Base-by-base conservation (phyloP, 768 basidiomycete genomes). In the Leccinum longicurvipes region DNA sequence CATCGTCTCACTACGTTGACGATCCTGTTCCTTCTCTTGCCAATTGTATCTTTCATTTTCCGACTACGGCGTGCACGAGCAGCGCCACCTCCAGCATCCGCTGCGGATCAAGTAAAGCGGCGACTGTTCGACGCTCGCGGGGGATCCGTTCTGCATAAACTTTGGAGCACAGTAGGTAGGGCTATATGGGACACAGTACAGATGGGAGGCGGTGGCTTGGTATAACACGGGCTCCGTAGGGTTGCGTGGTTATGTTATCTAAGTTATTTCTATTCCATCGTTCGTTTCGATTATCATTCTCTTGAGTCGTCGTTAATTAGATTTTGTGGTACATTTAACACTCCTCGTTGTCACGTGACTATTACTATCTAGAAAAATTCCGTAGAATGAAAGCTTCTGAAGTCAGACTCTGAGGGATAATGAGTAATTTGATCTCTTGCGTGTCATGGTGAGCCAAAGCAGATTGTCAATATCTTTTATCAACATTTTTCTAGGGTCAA, bases 171-270 rank as follows among this genome's bases (percentile, higher is more conserved):
- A 62, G 63, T 79, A 7, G 61, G 80, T 4, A 76, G 77, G 42
- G 82, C 78, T 6, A 74, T 91, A 15, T 68, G 72, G 47, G 89
- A 91, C 72, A 86, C 86, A 4, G 77, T 87, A 29, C 79, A 76
- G 62, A 91, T 91, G 89, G 89, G 83, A 1, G 89, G 87, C 19
- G 81, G 86, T 60, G 89, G 89, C 19, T 70, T 89, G 56, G 86
- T 86, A 44, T 89, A 69, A 73, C n/a, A 15, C 4, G 44, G 45
- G 6, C 0, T 12, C n/a, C 9, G 47, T 39, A 25, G 5, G 21
- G 11, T 36, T 39, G 28, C 28, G 21, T 31, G 31, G 34, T 34
- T 45, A 19, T 32, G 12, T 21, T 36, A 47, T 34, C 28, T 57
- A 29, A 39, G 49, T 58, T 69, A 67, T 67, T 52, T 17, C 34